Evolutionary conservation across 495 filamentous ascomycete species (phyloP).

Genomic region (Hypoxylon crocopeplum): DNA sequence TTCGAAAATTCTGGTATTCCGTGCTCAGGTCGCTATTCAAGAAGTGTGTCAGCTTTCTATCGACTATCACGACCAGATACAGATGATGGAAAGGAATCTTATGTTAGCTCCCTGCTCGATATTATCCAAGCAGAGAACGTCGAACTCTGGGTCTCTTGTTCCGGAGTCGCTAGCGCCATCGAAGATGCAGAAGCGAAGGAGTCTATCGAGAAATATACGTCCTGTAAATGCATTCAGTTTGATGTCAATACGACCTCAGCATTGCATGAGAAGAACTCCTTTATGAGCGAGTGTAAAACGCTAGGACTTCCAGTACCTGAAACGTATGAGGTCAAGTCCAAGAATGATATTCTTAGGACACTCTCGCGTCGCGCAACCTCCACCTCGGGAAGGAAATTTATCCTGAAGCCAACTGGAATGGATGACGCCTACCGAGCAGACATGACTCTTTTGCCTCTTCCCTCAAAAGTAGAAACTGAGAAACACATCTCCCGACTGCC

Average conservation of each 20-base stretch:
- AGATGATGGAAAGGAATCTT: conserved; percentile 29
- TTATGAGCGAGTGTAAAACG: conserved; percentile 59
- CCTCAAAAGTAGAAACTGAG: conserved; percentile 60
- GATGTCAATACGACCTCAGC: conserved; percentile 45
- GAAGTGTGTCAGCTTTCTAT: conserved; percentile 59
- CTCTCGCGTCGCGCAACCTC: conserved; percentile 48
- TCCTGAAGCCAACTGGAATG: conserved; percentile 65
- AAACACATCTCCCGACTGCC: conserved; percentile 59
- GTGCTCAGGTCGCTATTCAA: conserved; percentile 52
- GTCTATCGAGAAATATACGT: conserved; percentile 61
- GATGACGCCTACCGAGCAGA: conserved; percentile 52
- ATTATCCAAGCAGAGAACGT: conserved; percentile 67
- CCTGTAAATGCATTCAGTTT: conserved; percentile 66
- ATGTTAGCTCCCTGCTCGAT: conserved; percentile 56
- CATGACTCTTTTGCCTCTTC: conserved; percentile 63
- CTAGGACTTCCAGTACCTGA: conserved; percentile 65
- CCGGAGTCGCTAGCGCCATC: conserved; percentile 62
- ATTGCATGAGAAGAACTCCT: conserved; percentile 65
- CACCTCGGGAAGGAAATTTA: conserved; percentile 54
- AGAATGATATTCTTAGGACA: conserved; percentile 60
- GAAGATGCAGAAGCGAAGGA: conserved; percentile 72
- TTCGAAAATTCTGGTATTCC: conserved; percentile 56
- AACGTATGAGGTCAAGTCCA: conserved; percentile 62
- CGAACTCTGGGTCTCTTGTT: conserved; percentile 78
- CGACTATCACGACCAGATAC: conserved; percentile 49